phyloP scores from a whole-genome alignment of 2,329 filamentous ascomycete genomes.

The Thielaviopsis populi region DNA sequence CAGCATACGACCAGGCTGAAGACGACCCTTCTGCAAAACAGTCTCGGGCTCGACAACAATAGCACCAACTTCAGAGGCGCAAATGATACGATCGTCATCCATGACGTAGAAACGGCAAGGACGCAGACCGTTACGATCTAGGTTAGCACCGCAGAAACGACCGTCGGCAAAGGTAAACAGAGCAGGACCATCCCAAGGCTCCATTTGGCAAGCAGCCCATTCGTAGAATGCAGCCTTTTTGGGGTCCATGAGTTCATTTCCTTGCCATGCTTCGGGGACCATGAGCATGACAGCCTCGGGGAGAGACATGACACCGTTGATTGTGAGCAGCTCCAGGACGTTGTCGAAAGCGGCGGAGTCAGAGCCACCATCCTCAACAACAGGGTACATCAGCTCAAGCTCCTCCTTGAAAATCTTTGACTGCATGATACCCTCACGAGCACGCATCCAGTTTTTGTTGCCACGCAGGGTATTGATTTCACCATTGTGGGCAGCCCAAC shows the following conservation, averaged over 20 bases:
- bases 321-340: slow-evolving; percentile 80
- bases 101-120: slow-evolving; percentile 96
- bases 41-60: slow-evolving; percentile 82
- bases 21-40: slow-evolving; percentile 79
- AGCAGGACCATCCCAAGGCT: slow-evolving; percentile 93
- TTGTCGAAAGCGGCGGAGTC: slow-evolving; percentile 97
- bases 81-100: slow-evolving; percentile 93
- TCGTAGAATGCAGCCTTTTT: slow-evolving; percentile 96
- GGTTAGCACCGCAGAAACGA: slow-evolving; percentile 89
- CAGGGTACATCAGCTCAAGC: slow-evolving; percentile 77
- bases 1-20: slow-evolving; percentile 92
- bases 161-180: slow-evolving; percentile 96
- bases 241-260: slow-evolving; percentile 79
- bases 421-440: slow-evolving; percentile 85
- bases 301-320: slow-evolving; percentile 88
- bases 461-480: slow-evolving; percentile 95
- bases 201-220: slow-evolving; percentile 97
- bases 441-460: slow-evolving; percentile 99
- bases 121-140: slow-evolving; percentile 87
- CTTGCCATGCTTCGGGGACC: slow-evolving; percentile 97
- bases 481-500: slow-evolving; percentile 97
- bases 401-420: slow-evolving; percentile 88
- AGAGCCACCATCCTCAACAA: slow-evolving; percentile 91
- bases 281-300: slow-evolving; percentile 97
- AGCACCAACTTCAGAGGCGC: slow-evolving; percentile 89